These are phyloP conservation scores for Colletotrichum simmondsii DNA, from an alignment of 2,329 filamentous ascomycete species.

Conservation along the genomic window DNA sequence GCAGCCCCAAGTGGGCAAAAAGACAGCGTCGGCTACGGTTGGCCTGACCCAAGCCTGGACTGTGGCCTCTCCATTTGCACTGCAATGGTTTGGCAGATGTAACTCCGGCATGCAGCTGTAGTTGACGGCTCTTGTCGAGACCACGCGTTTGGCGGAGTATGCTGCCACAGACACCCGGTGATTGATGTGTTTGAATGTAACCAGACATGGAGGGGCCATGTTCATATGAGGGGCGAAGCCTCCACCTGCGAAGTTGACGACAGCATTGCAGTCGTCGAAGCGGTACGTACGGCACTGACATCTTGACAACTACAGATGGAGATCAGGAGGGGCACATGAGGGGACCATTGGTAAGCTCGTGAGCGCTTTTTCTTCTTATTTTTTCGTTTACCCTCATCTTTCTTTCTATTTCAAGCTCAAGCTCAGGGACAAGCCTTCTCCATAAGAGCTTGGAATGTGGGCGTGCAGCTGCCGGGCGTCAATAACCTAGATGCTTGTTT, in stretches of 20 bases:
- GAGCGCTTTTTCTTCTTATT: not conserved
- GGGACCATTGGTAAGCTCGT: conserved; percentile 2
- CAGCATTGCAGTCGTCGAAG: not conserved
- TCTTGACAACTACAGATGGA: conserved; percentile 2
- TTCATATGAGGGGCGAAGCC: conserved; percentile 6
- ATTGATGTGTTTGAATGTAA: conserved; percentile 17
- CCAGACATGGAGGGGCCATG: conserved; percentile 10
- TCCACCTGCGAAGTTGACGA: conserved; percentile 6
- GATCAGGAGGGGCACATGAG: not conserved
- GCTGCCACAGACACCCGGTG: not conserved
- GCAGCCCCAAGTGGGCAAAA: not conserved
- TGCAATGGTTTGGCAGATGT: conserved; percentile 7
- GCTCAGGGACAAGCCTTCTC: conserved; percentile 13
- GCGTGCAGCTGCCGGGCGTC: not conserved
- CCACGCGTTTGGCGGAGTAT: conserved; percentile 1
- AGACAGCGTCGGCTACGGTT: not conserved
- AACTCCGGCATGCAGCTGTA: conserved; percentile 19
- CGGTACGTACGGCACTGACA: not conserved
- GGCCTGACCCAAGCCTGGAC: not conserved
- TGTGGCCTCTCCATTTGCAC: not conserved
- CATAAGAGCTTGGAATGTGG: conserved; percentile 19
- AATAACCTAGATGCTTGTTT: conserved; percentile 26
- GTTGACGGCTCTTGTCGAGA: conserved; percentile 8
- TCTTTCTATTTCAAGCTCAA: not conserved
- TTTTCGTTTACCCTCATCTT: not conserved